Evolutionary conservation across 2,329 filamentous ascomycete species (phyloP).

Genomic region (Penicillium nordicum): DNA sequence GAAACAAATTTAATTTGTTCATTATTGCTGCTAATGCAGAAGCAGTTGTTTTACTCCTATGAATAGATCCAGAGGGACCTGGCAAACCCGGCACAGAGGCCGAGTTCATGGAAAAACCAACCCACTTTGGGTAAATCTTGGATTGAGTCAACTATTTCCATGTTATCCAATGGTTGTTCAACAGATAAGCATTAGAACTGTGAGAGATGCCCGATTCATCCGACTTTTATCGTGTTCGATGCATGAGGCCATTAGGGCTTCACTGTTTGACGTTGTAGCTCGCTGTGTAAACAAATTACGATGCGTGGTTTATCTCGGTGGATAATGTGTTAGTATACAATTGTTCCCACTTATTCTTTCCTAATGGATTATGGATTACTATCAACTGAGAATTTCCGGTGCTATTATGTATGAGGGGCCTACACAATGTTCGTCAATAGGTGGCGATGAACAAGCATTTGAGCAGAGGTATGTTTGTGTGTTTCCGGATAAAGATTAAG

Average conservation of each 20-base stretch:
- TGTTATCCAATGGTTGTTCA: neutral
- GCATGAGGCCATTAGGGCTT: neutral
- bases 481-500: neutral
- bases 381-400: neutral
- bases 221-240: neutral
- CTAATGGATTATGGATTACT: neutral
- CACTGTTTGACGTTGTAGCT: neutral
- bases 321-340: neutral
- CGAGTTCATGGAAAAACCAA: slow-evolving; percentile 2
- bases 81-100: slow-evolving; percentile 4
- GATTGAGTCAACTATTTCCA: neutral
- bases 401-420: neutral
- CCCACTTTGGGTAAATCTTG: neutral
- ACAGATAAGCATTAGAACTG: neutral
- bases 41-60: neutral
- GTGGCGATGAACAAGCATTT: neutral
- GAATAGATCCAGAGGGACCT: neutral
- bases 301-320: neutral
- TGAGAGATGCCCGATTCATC: neutral
- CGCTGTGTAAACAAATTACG: neutral
- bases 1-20: neutral
- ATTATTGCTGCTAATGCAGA: neutral
- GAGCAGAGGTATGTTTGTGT: neutral
- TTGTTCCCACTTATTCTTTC: neutral
- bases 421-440: neutral